Conservation (phyloP, 1,284 basidiomycete species). For the Volvariella surrecta region DNA sequence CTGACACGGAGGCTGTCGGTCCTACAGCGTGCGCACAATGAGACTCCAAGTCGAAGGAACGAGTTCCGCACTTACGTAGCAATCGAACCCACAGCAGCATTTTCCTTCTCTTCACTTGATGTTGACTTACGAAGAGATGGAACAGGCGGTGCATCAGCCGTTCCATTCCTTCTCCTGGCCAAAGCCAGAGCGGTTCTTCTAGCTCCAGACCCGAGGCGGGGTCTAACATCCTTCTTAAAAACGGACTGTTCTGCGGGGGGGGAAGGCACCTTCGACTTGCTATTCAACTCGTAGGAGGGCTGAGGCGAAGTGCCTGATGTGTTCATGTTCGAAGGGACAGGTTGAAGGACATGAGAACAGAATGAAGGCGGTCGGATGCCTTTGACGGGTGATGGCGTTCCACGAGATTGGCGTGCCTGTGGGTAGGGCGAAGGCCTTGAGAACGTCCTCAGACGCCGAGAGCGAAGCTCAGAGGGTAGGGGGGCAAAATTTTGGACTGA, state of each 20-base stretch:
- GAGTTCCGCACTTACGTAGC: conserved; percentile 40
- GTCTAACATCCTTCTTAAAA: conserved; percentile 34
- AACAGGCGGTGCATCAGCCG: conserved; percentile 9
- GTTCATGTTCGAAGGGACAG: conserved; percentile 30
- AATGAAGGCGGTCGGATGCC: not conserved
- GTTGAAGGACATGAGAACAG: conserved; percentile 14
- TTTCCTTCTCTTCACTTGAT: conserved; percentile 49
- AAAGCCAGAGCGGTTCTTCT: conserved; percentile 51
- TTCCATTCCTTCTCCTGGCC: conserved; percentile 43
- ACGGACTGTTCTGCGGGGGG: conserved; percentile 15
- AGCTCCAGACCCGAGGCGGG: conserved; percentile 44
- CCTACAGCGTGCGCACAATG: no score
- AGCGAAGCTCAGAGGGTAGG: conserved; percentile 58
- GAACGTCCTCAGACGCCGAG: conserved; percentile 53
- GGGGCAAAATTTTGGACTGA: conserved; percentile 63
- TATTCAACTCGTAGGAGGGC: conserved; percentile 30
- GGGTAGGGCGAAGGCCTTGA: conserved; percentile 71
- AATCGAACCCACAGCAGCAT: conserved; percentile 29
- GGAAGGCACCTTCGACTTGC: conserved; percentile 21
- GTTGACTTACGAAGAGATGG: conserved; percentile 23
- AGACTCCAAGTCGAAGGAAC: no score
- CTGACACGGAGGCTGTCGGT: conserved; percentile 52
- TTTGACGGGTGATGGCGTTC: conserved; percentile 34
- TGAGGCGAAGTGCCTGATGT: conserved; percentile 30
- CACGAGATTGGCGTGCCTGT: conserved; percentile 31